Base-by-base conservation (phyloP, 2,329 filamentous ascomycete genomes). In the Apiospora sp. region DNA sequence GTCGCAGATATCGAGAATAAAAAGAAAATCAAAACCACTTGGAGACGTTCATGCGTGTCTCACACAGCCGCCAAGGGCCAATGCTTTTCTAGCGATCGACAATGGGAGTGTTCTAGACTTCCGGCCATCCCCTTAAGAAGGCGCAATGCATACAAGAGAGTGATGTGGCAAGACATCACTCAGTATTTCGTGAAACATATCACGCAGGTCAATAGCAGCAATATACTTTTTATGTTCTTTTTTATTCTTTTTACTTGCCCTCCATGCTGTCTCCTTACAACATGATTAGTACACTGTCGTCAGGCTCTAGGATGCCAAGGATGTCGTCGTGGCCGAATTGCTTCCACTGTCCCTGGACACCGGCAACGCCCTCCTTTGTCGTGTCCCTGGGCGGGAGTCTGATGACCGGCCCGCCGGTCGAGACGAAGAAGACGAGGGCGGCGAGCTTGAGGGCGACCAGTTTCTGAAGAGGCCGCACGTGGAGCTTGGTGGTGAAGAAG, bases 1-100 rank as follows among this genome's bases (percentile, higher is more conserved):
- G 58, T 64, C 58, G 58, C 58, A 64, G 58, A 64, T 64, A 64
- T 64, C 58, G 58, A 64, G 58, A 41, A 64, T 41, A 64, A 64
- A 64, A 64, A 64, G 34, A 41, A 41, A 64, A n/a, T 12, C 58
- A 34, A 64, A 41, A 6, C 34, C 58, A 64, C 58, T 6, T 41
- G 58, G 10, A 22, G n/a, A 27, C 12, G 58, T 37, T 64, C 19
- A 41, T 64, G 58, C 19, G 22, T 41, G 58, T 41, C 58, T 64
- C 30, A 14, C 30, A 10, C 30, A 41, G 58, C 22, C 34, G 34
- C 22, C 0, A n/a, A 19, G 19, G 58, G 19, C 2, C 34, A 24
- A 19, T 61, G 14, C 22, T 10, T 61, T 37, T 16, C 30, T 19
- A 16, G 16, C 19, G 19, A n/a, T 37, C 58, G 30, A 13, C 8